Base-by-base conservation (phyloP, 2,329 filamentous ascomycete species). In the Arthrobotrys conoides region DNA sequence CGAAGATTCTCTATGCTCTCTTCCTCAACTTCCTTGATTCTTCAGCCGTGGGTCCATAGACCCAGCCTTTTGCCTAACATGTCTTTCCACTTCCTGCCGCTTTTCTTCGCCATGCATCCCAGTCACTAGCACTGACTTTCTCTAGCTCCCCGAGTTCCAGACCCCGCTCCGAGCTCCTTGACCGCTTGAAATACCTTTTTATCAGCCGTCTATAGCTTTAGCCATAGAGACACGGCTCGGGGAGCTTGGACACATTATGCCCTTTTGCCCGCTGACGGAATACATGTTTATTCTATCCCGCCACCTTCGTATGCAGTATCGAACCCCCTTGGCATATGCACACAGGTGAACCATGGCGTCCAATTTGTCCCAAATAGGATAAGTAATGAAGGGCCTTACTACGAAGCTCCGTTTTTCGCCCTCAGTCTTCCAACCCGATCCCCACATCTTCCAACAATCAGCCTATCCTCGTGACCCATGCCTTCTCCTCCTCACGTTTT, bases 401-500 rank as follows among this genome's bases (percentile, higher is more conserved):
- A 61, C 57, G 6, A 55, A 46, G 33, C 48, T 51, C 33, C 51
- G 18, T 44, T 61, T 48, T 38, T 46, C 20, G 46, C 41, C 46
- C 24, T 65, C 59, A 46, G 67, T 64, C 53, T 36, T 51, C 30
- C 59, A 27, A 63, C 27, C 14, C 4, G 27, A 51, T 68, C 53
- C 44, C 64, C 71, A 75, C 71, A 61, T 75, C 38, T 55, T 57
- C 53, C 30, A 53, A 51, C 30, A 75, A 75, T 68, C 71, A 75
- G 71, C 38, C 71, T 68, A 55, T 61, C 71, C 71, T 75, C 71
- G 71, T 75, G 71, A 75, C 33, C 71, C 71, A 75, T 75, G 71
- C 49, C 14, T 6, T 30, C 27, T 6, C 6, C 27, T 30, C 48
- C 18, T 66, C 57, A 61, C 33, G 33, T 49, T 63, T 33, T 36